Evolutionary conservation across 1,284 basidiomycete genomes (phyloP).

Genomic region (Exsudoporus floridanus): DNA sequence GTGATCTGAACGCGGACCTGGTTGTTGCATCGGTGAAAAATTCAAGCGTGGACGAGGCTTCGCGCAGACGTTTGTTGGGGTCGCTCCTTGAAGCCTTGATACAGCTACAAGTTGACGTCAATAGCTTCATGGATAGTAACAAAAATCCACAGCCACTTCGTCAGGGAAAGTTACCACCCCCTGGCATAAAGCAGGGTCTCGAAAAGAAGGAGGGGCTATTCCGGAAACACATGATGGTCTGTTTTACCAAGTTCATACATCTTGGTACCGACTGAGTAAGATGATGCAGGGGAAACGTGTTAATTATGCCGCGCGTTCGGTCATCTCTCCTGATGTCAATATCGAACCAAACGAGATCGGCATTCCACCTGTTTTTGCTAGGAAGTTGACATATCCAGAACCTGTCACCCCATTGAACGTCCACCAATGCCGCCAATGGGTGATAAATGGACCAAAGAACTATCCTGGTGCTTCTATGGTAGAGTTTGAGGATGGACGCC

Average conservation of each 20-base stretch:
- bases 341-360: constrained; percentile 99
- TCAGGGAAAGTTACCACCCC: constrained; percentile 90
- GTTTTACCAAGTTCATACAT: constrained; percentile 1
- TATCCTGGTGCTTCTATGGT: constrained; percentile 96
- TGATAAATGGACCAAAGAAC: constrained; percentile 87
- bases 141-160: constrained; percentile 89
- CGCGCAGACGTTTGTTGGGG: constrained; percentile 63
- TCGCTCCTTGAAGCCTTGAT: constrained; percentile 80
- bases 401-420: constrained; percentile 94
- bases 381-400: constrained; percentile 96
- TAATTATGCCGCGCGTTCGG: constrained; percentile 98
- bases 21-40: constrained; percentile 61
- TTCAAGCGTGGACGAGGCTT: constrained; percentile 52
- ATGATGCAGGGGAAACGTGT: constrained; percentile 89
- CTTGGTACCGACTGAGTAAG: constrained; percentile 7
- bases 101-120: constrained; percentile 93
- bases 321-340: constrained; percentile 99
- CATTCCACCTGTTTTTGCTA: constrained; percentile 95
- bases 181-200: constrained; percentile 93
- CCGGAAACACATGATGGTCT: constrained; percentile 99
- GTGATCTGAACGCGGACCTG: constrained; percentile 75
- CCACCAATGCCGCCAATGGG: constrained; percentile 84
- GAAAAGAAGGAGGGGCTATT: constrained; percentile 99
- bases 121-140: constrained; percentile 95
- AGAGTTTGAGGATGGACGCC: constrained; percentile 91